Percentiles rank a stretch among this genome's conserved stretches.
These are phyloP conservation scores for Piper betle DNA, from an alignment of 164 flowering plant species.

Conservation along the genomic window DNA sequence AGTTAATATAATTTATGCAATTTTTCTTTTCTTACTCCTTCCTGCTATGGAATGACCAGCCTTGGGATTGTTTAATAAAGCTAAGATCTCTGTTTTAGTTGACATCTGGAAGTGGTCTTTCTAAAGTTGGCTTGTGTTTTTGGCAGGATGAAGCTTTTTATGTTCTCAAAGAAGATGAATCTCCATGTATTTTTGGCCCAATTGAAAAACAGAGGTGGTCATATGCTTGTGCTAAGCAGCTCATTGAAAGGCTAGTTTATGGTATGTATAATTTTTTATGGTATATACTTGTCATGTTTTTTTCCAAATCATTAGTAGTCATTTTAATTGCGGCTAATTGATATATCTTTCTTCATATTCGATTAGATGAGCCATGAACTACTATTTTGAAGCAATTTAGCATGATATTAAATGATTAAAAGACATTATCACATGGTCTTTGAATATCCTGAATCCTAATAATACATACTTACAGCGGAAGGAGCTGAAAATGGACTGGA, in stretches of 20 bases:
- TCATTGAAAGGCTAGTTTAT: slow-evolving; percentile 34
- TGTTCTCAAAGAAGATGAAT: too few relatives aligned
- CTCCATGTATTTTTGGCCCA: slow-evolving; percentile 3
- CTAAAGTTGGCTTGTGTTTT: slow-evolving; percentile 1
- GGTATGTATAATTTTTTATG: slow-evolving; percentile 8
- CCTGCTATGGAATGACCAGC: too few relatives aligned
- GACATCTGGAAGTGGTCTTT: neutral
- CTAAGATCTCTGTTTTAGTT: neutral
- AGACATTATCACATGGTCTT: neutral
- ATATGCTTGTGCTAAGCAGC: slow-evolving; percentile 43
- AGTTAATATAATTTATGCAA: too few relatives aligned
- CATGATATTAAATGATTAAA: too few relatives aligned
- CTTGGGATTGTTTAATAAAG: neutral
- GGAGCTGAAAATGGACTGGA: slow-evolving; percentile 51
- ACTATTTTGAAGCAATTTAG: too few relatives aligned
- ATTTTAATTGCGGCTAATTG: too few relatives aligned
- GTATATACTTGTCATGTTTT: neutral
- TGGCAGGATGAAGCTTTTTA: neutral
- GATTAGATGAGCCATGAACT: too few relatives aligned
- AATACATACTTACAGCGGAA: slow-evolving; percentile 25
- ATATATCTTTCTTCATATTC: too few relatives aligned
- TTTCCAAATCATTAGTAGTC: neutral
- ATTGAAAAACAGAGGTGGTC: slow-evolving; percentile 50
- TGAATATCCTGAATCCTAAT: too few relatives aligned
- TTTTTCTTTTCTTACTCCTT: neutral